Conservation (phyloP, 2,329 filamentous ascomycete species). For the Phyllosticta paracitricarpa region DNA sequence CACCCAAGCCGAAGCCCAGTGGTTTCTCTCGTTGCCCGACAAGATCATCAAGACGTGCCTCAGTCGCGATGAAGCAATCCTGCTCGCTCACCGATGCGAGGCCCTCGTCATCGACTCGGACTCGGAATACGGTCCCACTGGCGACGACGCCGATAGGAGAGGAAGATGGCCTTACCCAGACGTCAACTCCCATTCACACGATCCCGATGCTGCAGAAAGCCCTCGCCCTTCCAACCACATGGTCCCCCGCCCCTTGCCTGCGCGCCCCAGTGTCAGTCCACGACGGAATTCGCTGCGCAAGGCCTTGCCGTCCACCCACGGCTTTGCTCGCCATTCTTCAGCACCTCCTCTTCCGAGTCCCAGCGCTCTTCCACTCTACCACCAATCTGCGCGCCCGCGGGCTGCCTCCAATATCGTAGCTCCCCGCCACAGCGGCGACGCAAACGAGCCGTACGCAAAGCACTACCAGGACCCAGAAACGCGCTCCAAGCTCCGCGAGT, state of each 20-base stretch:
- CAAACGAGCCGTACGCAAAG: constrained; percentile 61
- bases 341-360: constrained; percentile 36
- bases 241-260: not conserved
- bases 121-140: not conserved
- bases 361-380: constrained; percentile 17
- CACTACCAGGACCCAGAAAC: constrained; percentile 90
- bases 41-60: constrained; percentile 64
- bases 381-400: constrained; percentile 12
- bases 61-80: constrained; percentile 58
- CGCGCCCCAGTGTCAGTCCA: constrained; percentile 8
- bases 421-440: constrained; percentile 21
- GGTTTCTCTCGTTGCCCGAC: constrained; percentile 61
- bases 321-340: constrained; percentile 22
- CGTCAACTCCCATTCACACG: not conserved
- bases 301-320: constrained; percentile 51
- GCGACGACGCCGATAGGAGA: constrained; percentile 2
- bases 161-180: constrained; percentile 2
- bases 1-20: constrained; percentile 50
- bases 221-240: not conserved
- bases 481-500: constrained; percentile 73
- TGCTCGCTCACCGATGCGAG: constrained; percentile 46
- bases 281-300: constrained; percentile 49
- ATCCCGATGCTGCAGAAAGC: not conserved
- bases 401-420: constrained; percentile 10
- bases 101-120: constrained; percentile 19